phyloP scores from a whole-genome alignment of 1,284 basidiomycete species.

The Puccinia sorghi region DNA sequence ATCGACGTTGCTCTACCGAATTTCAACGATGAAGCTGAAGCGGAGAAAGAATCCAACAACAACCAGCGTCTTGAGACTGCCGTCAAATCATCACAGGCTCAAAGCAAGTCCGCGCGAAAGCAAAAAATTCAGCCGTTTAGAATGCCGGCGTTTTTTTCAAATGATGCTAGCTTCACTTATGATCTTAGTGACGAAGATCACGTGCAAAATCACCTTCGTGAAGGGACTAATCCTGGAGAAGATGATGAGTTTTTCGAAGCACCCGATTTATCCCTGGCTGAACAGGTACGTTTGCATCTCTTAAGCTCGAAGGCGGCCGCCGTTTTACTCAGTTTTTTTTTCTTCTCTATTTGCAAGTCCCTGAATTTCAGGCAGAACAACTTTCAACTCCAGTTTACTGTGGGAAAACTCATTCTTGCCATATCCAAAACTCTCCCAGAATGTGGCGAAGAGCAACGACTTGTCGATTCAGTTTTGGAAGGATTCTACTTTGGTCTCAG shows the following conservation, averaged over 20 bases:
- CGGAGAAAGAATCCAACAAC: conserved; percentile 33
- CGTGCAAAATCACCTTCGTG: conserved; percentile 45
- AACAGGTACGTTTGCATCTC: conserved; percentile 57
- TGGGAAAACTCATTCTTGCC: conserved; percentile 80
- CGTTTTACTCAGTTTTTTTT: not conserved
- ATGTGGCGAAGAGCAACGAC: conserved; percentile 65
- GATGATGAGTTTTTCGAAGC: conserved; percentile 75
- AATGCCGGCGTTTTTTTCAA: conserved; percentile 42
- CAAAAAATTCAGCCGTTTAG: conserved; percentile 33
- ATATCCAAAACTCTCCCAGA: conserved; percentile 69
- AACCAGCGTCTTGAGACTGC: conserved; percentile 5
- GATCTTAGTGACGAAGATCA: conserved; percentile 26
- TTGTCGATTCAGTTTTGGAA: conserved; percentile 80
- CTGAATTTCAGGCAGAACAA: conserved; percentile 74
- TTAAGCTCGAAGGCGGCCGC: not conserved
- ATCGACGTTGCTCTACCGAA: conserved; percentile 88
- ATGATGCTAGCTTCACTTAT: conserved; percentile 49
- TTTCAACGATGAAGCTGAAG: conserved; percentile 65
- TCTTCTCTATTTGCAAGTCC: conserved; percentile 58
- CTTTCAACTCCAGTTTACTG: conserved; percentile 86
- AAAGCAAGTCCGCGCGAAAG: conserved; percentile 39
- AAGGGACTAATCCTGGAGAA: conserved; percentile 56
- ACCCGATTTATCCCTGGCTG: conserved; percentile 67
- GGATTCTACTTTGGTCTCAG: conserved; percentile 75
- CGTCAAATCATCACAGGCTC: conserved; percentile 5